Evolutionary conservation across 179 eudicot species (phyloP).

Genomic region (Pouteria campechiana): DNA sequence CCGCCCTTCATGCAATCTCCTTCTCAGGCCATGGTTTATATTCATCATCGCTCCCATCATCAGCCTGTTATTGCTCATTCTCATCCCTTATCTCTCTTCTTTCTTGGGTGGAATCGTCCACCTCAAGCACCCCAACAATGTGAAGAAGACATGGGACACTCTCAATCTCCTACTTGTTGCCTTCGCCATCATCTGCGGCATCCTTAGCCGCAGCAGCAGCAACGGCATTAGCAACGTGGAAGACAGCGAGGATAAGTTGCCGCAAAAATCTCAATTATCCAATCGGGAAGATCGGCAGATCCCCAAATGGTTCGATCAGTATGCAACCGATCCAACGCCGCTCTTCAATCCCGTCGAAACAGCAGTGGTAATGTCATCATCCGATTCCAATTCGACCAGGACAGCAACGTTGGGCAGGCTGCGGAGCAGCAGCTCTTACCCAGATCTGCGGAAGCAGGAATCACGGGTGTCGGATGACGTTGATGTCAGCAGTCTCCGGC

Average conservation of each 20-base stretch:
- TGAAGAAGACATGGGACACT: slow-evolving; percentile 38
- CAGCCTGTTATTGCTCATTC: slow-evolving; percentile 24
- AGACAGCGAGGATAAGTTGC: neutral
- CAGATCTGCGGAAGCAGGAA: slow-evolving; percentile 3
- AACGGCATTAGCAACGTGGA: slow-evolving; percentile 8
- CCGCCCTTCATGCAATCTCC: slow-evolving; percentile 17
- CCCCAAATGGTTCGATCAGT: no score
- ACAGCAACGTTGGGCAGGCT: slow-evolving; percentile 8
- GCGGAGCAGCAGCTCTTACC: slow-evolving; percentile 13
- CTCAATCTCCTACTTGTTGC: slow-evolving; percentile 45
- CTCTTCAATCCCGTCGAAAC: neutral
- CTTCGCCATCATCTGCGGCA: slow-evolving; percentile 58
- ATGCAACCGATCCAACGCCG: slow-evolving; percentile 5
- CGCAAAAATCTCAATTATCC: slow-evolving; percentile 2
- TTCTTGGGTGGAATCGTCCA: slow-evolving; percentile 19
- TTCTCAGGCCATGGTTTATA: slow-evolving; percentile 39
- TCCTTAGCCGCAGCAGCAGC: slow-evolving; percentile 35
- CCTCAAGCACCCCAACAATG: slow-evolving; percentile 16
- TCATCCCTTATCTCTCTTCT: slow-evolving; percentile 26
- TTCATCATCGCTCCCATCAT: slow-evolving; percentile 39
- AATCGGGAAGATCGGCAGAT: no score
- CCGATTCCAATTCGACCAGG: slow-evolving; percentile 1
- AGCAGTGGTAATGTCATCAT: slow-evolving; percentile 1
- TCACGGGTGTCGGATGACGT: no score
- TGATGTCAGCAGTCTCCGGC: no score